A percentile compares a stretch with the other conserved stretches of the same genome.
Conservation (phyloP, 2,329 filamentous ascomycete genomes). For the Colletotrichum phormii region DNA sequence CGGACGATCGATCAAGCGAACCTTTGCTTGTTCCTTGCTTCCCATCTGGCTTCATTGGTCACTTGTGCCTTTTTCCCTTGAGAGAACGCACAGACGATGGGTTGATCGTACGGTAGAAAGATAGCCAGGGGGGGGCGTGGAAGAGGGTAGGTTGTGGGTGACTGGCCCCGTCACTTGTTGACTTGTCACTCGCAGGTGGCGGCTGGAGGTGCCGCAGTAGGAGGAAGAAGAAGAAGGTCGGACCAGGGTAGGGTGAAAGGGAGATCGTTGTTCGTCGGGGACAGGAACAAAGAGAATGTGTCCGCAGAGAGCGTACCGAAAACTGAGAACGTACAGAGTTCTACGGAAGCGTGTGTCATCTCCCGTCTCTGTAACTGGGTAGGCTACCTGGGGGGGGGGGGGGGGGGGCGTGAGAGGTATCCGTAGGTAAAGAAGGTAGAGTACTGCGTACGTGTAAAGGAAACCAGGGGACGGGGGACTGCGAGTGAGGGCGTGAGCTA, state of each 20-base stretch:
- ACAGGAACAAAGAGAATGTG: background rate
- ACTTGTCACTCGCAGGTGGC: background rate
- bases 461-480: background rate
- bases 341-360: background rate
- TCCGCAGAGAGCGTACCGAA: background rate
- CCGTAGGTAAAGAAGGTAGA: background rate
- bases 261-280: background rate
- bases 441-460: background rate
- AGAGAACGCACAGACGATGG: background rate
- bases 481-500: background rate
- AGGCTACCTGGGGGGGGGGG: background rate
- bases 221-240: background rate
- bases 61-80: too few relatives aligned
- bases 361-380: background rate
- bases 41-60: background rate
- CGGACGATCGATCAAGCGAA: background rate
- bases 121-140: background rate
- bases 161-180: background rate
- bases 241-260: background rate
- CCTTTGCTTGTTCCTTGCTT: background rate
- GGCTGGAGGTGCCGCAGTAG: background rate
- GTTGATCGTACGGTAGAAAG: background rate
- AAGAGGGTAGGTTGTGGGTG: background rate
- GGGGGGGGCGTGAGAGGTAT: background rate
- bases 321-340: background rate